Evolutionary conservation across 2,329 filamentous ascomycete genomes (phyloP), one percentile per base, ranked within the genome.

Genomic region (Claviceps digitariae): DNA sequence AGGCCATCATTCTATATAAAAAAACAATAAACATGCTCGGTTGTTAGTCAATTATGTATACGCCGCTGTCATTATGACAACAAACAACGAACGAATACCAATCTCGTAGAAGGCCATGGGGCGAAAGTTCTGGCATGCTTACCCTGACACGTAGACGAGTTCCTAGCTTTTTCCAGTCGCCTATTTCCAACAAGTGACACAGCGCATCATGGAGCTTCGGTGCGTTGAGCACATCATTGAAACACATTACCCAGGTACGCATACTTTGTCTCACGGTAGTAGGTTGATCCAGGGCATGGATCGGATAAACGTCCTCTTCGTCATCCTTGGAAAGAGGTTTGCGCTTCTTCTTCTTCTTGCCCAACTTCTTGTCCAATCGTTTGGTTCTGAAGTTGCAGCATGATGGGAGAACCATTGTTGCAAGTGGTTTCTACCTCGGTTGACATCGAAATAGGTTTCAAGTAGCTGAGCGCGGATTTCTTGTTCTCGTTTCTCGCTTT

Each of bases 181-280:
- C 54, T 40, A 47, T 54, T 50, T 56, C 49, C 23, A 56, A 50
- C 17, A 56, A 45, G 1, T n/a, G 23, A 31, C 52, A 54, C 17
- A 56, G 41, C 21, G 52, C 51, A 12, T 50, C 41, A 20, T 56
- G 49, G 9, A 56, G 49, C 38, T 38, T 43, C 17, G 40, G 23
- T 13, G 45, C 54, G 27, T 48, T 29, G 45, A 56, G 52, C 52
- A 56, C 54, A 51, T 56, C 54, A 38, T 56, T 56, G 52, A 56
- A 56, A 52, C 54, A 54, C 52, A 56, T 41, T 17, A 56, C 54
- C 54, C 54, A 56, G 9, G 54, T 56, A 12, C 51, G 36, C 36
- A 56, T 41, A 41, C 41, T 48, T 36, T 56, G 45, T 17, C 25
- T 34, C 23, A 34, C 3, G 13, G 46, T 23, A 10, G 29, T 52